Percentiles rank a stretch among this genome's conserved stretches.
These are phyloP conservation scores for Cyclaneusma minus DNA, from an alignment of 2,329 filamentous ascomycete genomes.

Conservation along the genomic window DNA sequence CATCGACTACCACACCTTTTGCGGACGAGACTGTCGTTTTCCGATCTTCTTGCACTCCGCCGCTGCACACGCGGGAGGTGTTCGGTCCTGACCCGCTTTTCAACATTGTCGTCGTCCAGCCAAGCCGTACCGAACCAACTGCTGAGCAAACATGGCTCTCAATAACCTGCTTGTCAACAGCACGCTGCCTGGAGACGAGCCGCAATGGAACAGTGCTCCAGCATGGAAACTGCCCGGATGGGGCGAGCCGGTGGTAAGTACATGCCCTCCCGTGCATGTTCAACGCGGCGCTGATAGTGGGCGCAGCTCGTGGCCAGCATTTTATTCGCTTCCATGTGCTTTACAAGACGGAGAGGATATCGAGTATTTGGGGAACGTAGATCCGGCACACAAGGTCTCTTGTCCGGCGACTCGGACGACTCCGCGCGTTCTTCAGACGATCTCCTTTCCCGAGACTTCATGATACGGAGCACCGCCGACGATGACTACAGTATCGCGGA, in stretches of 20 bases:
- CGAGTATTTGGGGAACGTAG: constrained; percentile 10
- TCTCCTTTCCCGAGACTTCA: constrained; percentile 12
- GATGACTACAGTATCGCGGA: constrained; percentile 9
- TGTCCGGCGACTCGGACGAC: constrained; percentile 12
- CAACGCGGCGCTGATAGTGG: not conserved
- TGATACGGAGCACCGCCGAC: constrained; percentile 8
- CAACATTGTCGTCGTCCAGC: no score
- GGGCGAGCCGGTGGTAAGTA: constrained; percentile 17
- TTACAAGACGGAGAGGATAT: constrained; percentile 14
- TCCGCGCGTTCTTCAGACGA: constrained; percentile 16
- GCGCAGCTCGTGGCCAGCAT: constrained; percentile 18
- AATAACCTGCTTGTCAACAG: no score
- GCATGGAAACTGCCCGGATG: constrained; percentile 18
- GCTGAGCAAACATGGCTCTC: constrained; percentile 4
- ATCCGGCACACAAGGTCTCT: constrained; percentile 6
- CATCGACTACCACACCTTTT: no score
- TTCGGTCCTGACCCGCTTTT: no score
- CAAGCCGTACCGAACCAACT: no score
- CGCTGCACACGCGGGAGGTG: no score
- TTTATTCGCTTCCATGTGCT: constrained; percentile 16
- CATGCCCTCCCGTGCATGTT: not conserved
- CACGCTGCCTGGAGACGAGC: constrained; percentile 13
- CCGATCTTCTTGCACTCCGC: no score
- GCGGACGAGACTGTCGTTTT: no score
- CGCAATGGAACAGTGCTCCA: constrained; percentile 17